phyloP scores from a whole-genome alignment of 2,329 filamentous ascomycete genomes.

The Fusarium incarnatum region DNA sequence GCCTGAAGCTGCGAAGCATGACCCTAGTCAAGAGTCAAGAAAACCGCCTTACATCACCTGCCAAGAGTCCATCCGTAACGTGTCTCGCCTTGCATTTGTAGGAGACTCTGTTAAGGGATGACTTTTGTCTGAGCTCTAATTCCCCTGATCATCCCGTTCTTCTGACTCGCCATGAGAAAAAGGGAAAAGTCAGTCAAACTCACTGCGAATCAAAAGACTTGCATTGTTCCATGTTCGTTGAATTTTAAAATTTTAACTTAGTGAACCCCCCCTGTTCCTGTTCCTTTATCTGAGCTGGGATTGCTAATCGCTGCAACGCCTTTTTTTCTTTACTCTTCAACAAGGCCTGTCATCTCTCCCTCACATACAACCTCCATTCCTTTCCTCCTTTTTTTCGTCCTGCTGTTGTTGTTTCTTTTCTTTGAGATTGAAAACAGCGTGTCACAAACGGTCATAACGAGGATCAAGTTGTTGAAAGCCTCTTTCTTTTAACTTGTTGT shows the following conservation, averaged over 20 bases:
- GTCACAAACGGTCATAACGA: neutral
- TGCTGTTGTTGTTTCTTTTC: constrained; percentile 6
- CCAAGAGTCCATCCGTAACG: constrained; percentile 21
- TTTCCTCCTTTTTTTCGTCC: constrained; percentile 3
- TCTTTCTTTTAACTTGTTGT: neutral
- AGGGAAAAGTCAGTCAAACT: neutral
- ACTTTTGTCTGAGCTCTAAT: constrained; percentile 5
- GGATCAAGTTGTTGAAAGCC: neutral
- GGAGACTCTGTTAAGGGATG: constrained; percentile 12
- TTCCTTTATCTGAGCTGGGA: constrained; percentile 33
- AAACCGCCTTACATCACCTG: constrained; percentile 28
- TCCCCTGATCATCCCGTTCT: constrained; percentile 33
- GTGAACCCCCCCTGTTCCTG: constrained; percentile 6
- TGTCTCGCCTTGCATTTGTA: neutral
- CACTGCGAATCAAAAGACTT: neutral
- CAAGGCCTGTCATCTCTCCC: constrained; percentile 10
- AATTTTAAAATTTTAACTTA: neutral
- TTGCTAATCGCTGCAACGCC: constrained; percentile 37
- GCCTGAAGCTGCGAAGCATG: constrained; percentile 8
- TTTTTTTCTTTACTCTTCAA: constrained; percentile 23
- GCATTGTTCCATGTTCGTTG: neutral
- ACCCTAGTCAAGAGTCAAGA: constrained; percentile 3
- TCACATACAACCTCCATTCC: constrained; percentile 22
- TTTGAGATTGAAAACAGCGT: constrained; percentile 10
- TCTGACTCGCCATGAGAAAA: constrained; percentile 27